phyloP scores from a whole-genome alignment of 495 filamentous ascomycete genomes.

The Ascodesmis nigricans region DNA sequence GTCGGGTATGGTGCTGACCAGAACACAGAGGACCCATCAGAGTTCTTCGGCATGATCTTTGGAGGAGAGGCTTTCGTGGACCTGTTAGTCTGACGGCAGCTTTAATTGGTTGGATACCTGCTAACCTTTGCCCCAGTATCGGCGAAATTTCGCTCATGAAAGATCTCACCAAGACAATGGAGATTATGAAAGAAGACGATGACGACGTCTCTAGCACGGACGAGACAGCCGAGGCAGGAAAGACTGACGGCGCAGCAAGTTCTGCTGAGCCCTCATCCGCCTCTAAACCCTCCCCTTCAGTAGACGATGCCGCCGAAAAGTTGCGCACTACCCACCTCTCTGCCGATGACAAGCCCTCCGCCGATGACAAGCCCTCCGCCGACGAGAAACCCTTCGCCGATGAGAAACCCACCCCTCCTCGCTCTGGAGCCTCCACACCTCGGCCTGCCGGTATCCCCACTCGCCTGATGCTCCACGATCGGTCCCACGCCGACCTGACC shows the following conservation, averaged over 20 bases:
- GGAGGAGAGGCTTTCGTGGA: conserved; percentile 89
- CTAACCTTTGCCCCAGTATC: conserved; percentile 27
- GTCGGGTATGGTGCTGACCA: background rate
- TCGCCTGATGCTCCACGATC: conserved; percentile 71
- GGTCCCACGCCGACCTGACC: conserved; percentile 55
- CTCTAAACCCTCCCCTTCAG: conserved; percentile 8
- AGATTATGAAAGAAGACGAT: conserved; percentile 55
- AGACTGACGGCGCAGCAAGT: conserved; percentile 10
- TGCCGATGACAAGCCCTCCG: conserved; percentile 20
- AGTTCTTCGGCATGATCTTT: conserved; percentile 98
- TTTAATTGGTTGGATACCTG: background rate
- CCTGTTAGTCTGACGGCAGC: conserved; percentile 23
- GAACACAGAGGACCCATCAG: conserved; percentile 60
- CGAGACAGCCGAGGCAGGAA: conserved; percentile 31
- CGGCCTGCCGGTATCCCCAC: conserved; percentile 40
- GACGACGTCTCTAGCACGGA: conserved; percentile 28
- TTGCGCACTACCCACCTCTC: conserved; percentile 21
- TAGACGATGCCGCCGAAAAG: conserved; percentile 3
- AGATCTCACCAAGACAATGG: conserved; percentile 73
- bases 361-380: too few relatives aligned
- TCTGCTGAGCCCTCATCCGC: conserved; percentile 12
- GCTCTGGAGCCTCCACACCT: conserved; percentile 45
- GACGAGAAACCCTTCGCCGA: conserved; percentile 7
- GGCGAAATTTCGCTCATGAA: conserved; percentile 86
- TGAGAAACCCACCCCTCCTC: conserved; percentile 17